phyloP scores from a whole-genome alignment of 2,329 filamentous ascomycete species.

The Diaporthe citriasiana region DNA sequence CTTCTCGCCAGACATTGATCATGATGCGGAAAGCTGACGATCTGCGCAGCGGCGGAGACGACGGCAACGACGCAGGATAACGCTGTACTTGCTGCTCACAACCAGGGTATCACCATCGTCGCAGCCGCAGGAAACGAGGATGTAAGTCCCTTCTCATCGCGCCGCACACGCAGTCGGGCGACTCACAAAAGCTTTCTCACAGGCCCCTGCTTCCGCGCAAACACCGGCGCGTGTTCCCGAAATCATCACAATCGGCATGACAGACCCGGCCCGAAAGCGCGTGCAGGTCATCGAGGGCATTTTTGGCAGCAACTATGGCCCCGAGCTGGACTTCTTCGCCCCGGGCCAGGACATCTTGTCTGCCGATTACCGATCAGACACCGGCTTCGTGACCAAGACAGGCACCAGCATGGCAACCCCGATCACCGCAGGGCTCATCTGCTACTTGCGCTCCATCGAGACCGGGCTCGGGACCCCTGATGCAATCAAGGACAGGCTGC shows the following conservation, averaged over 20 bases:
- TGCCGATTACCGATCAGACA: neutral
- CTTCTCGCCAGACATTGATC: accelerated
- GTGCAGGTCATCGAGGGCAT: neutral
- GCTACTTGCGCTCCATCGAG: conserved; percentile 26
- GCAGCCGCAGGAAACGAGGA: conserved; percentile 14
- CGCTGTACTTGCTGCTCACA: neutral
- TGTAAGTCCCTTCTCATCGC: neutral
- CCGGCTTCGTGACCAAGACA: conserved; percentile 1
- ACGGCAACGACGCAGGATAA: neutral
- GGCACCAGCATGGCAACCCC: conserved; percentile 19
- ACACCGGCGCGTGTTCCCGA: conserved; percentile 9
- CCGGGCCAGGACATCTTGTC: conserved; percentile 8
- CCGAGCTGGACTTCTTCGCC: conserved; percentile 13
- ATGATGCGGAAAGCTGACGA: neutral
- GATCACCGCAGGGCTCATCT: conserved; percentile 9
- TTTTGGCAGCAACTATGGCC: conserved; percentile 20
- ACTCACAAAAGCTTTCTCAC: neutral
- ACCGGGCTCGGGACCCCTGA: conserved; percentile 3
- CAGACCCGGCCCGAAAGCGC: neutral
- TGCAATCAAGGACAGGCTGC: neutral
- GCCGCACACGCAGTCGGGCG: neutral
- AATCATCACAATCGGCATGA: conserved; percentile 25
- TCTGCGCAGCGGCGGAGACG: neutral
- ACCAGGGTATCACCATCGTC: conserved; percentile 8
- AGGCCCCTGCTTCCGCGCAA: conserved; percentile 1